Conservation (phyloP, 345 rosid species). For the Hevea brasiliensis region DNA sequence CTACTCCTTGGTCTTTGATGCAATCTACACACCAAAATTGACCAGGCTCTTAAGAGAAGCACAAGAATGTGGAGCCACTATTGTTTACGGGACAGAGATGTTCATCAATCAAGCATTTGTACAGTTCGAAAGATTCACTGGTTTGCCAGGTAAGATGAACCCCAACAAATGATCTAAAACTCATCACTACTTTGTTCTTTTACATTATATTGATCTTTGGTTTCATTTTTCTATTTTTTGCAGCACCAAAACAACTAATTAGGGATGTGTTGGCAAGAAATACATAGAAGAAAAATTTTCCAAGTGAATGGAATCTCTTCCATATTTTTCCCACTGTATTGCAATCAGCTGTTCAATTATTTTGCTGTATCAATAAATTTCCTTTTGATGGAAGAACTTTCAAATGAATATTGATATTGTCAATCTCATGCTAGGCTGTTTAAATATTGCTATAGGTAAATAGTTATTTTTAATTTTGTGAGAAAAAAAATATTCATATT, state of each 20-base stretch:
- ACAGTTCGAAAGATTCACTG: slow-evolving; percentile 62
- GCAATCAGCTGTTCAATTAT: slow-evolving; percentile 16
- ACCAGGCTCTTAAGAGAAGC: slow-evolving; percentile 61
- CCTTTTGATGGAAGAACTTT: not conserved
- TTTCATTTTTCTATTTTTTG: slow-evolving; percentile 10
- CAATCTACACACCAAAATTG: slow-evolving; percentile 58
- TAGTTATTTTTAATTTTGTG: not conserved
- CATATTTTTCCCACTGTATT: not conserved
- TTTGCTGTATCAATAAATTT: slow-evolving; percentile 26
- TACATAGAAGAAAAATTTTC: slow-evolving; percentile 25
- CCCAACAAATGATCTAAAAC: not conserved
- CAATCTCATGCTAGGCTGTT: not conserved
- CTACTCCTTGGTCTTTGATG: slow-evolving; percentile 58
- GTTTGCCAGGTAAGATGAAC: slow-evolving; percentile 49
- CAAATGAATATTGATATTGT: not conserved
- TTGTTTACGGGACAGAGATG: slow-evolving; percentile 58
- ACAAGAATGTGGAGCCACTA: slow-evolving; percentile 48
- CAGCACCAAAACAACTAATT: slow-evolving; percentile 56
- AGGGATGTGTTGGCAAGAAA: slow-evolving; percentile 50
- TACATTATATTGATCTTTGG: not conserved
- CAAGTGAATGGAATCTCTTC: slow-evolving; percentile 11
- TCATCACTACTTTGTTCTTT: not conserved
- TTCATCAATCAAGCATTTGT: slow-evolving; percentile 56
- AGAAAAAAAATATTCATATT: too few relatives aligned
- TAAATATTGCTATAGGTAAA: not conserved